A percentile compares a stretch with the other conserved stretches of the same genome.
These are phyloP conservation scores for Sphagnurus paluster DNA, from an alignment of 1,284 basidiomycete genomes.

Conservation along the genomic window DNA sequence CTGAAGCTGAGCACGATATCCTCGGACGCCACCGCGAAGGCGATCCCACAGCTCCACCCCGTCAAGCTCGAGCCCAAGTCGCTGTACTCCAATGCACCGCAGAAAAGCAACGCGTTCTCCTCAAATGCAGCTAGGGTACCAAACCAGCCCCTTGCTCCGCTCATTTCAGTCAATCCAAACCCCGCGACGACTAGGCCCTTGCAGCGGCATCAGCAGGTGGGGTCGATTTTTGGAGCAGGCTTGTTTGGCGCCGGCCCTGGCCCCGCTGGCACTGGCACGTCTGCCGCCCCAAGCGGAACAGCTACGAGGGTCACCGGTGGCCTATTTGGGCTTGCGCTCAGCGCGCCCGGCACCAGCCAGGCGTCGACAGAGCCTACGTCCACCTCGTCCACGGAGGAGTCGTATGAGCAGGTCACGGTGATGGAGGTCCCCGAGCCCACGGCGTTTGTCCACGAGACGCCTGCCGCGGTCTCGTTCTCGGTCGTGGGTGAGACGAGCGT, in stretches of 20 bases:
- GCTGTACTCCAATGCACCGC: not conserved
- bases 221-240: too few species aligned
- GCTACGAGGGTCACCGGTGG: too few species aligned
- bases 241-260: not conserved
- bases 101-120: too few species aligned
- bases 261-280: not conserved
- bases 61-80: conserved; percentile 28
- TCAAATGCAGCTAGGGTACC: too few species aligned
- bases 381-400: too few species aligned
- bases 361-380: conserved; percentile 35
- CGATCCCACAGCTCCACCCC: conserved; percentile 34
- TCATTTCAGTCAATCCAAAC: too few species aligned
- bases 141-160: too few species aligned
- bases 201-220: not conserved
- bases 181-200: conserved; percentile 3
- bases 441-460: conserved; percentile 47
- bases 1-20: conserved; percentile 56
- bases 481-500: conserved; percentile 50
- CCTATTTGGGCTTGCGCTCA: conserved; percentile 4
- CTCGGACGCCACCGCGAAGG: conserved; percentile 30
- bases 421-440: too few species aligned
- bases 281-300: too few species aligned
- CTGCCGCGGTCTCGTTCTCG: conserved; percentile 48
- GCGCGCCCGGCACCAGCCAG: not conserved
- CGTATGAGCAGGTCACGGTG: too few species aligned